Conservation (phyloP, 805 yeast genomes). For the Citeromyces matritensis region DNA sequence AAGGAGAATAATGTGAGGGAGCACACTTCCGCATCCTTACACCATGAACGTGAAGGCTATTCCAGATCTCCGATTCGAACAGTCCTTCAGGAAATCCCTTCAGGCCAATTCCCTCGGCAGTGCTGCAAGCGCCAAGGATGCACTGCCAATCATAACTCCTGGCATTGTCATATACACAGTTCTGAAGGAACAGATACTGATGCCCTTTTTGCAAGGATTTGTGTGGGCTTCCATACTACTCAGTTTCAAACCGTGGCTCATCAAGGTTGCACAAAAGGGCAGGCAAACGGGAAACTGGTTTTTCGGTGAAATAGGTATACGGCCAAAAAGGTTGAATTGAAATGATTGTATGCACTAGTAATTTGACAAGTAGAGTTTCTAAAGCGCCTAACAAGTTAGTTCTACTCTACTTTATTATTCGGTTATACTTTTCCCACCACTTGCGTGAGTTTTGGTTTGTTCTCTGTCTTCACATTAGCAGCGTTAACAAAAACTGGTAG, state of each 20-base stretch:
- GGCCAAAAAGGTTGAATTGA: no score
- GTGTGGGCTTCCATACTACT: slow-evolving; percentile 21
- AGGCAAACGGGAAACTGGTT: slow-evolving; percentile 8
- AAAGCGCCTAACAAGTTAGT: no score
- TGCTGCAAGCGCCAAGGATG: slow-evolving; percentile 7
- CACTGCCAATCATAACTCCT: slow-evolving; percentile 26
- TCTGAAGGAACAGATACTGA: slow-evolving; percentile 33
- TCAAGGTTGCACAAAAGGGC: slow-evolving; percentile 9
- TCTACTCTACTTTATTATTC: no score
- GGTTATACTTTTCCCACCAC: no score
- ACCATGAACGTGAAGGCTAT: slow-evolving; percentile 9
- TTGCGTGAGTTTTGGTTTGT: no score
- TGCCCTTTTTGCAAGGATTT: slow-evolving; percentile 47
- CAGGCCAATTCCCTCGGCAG: slow-evolving; percentile 11
- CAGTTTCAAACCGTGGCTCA: slow-evolving; percentile 18
- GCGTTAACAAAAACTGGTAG: no score
- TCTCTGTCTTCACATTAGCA: no score
- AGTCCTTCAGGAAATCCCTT: slow-evolving; percentile 33
- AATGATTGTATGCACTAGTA: no score
- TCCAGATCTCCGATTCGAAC: slow-evolving; percentile 60
- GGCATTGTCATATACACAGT: slow-evolving; percentile 28
- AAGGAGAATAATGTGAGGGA: no score
- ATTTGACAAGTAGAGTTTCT: no score
- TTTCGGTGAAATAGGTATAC: slow-evolving; percentile 3
- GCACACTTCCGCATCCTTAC: no score